These are phyloP conservation scores for Elsinoe ampelina DNA, from an alignment of 2,329 filamentous ascomycete genomes.

Conservation along the genomic window DNA sequence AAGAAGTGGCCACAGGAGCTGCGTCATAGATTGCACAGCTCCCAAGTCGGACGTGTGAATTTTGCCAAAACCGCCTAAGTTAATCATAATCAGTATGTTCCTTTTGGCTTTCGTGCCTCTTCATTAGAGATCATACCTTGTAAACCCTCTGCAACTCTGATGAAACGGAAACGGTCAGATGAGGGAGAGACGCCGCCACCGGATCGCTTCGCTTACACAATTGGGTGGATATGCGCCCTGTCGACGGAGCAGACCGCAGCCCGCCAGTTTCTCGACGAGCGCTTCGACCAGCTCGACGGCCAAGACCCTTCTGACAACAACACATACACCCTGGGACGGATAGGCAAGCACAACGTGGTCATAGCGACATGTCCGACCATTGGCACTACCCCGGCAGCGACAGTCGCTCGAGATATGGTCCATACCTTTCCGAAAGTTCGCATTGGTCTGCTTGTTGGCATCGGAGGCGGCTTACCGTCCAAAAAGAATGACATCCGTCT, in stretches of 20 bases:
- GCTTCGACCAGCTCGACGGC: constrained; percentile 21
- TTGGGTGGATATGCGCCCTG: constrained; percentile 39
- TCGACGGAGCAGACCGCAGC: constrained; percentile 32
- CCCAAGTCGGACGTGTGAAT: too few species aligned
- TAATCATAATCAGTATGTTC: too few species aligned
- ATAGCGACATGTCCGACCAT: constrained; percentile 21
- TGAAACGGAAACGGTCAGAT: too few species aligned
- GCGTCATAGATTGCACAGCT: too few species aligned
- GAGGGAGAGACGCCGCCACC: too few species aligned
- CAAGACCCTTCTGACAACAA: constrained; percentile 18
- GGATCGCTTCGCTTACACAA: constrained; percentile 17
- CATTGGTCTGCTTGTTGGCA: constrained; percentile 19
- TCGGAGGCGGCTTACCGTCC: constrained; percentile 20
- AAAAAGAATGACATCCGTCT: constrained; percentile 21
- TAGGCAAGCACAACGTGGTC: too few species aligned
- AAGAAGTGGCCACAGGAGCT: too few species aligned
- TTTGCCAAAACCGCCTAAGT: too few species aligned
- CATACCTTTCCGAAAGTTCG: constrained; percentile 18
- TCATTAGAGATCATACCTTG: too few species aligned
- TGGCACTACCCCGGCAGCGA: constrained; percentile 19
- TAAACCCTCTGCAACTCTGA: too few species aligned
- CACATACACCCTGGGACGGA: constrained; percentile 23
- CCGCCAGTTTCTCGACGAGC: constrained; percentile 32
- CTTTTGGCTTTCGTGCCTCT: too few species aligned
- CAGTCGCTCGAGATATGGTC: constrained; percentile 18